Base-by-base conservation (phyloP, 805 yeast species). In the Yueomyces sinensis region DNA sequence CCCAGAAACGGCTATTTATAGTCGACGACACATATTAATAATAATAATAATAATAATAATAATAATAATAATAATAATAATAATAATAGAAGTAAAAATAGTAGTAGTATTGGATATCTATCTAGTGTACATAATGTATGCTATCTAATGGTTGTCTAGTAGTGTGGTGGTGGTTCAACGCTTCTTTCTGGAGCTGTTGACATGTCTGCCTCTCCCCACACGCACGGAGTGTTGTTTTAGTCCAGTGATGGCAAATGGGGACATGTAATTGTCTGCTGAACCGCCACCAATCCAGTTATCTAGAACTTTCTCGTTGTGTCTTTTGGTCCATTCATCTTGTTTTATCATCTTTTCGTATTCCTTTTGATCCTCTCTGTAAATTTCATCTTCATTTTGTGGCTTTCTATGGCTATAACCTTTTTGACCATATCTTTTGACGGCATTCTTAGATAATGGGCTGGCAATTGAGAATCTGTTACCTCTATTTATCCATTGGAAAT, bases 261-360 rank as follows among this genome's bases (percentile, higher is more conserved):
- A 80, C 33, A 81, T 74, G 45, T 76, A 75, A 46, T 81, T 81
- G 58, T 80, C 82, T 35, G 96, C 87, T 18, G 68, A 69, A 9
- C 60, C 59, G n/a, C 94, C 94, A 14, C 96, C 95, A 33, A 87
- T 76, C 79, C 93, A 91, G 47, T 83, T 84, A 45, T 79, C 76
- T 42, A 86, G 62, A 37, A 81, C 65, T 55, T 87, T 87, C 49
- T 87, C 96, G 47, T 82, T 83, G 48, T 82, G 81, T 48, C 82
- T 70, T 49, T 82, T 72, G 46, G 76, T 79, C 93, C 95, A 84
- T 30, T 77, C 76, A 36, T 87, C 93, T 48, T 82, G 78, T 54
- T 86, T 86, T 39, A 89, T 54, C 2, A 95, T 94, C 55, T 80
- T 76, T 43, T 74, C 73, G 56, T 91, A 91, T 58, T 91, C 98